Base-by-base conservation (phyloP, 2,329 filamentous ascomycete genomes). In the Fusarium kyushuense region DNA sequence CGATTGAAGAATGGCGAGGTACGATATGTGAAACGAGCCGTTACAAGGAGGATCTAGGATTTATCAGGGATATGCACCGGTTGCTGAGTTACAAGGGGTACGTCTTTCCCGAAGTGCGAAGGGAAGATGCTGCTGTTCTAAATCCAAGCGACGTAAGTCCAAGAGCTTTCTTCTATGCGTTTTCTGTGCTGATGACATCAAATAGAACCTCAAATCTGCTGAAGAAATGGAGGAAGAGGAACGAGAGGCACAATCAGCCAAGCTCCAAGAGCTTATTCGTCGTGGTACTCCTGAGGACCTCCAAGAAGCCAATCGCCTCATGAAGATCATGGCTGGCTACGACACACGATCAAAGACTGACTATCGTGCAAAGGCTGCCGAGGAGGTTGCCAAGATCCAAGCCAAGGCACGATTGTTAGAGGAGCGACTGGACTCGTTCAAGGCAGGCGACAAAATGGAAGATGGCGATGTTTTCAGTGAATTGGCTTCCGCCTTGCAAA, bases 201-300 rank as follows among this genome's bases (percentile, higher is more conserved):
- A 33, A 12, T 76, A 97, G 93, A 97, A 96, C 75, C 86, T 99
- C 43, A 94, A 96, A 81, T 98, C 95, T 1, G 94, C 93, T 25
- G 96, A 99, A 76, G 96, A 99, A 77, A 98, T 99, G 94, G 96
- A 99, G 76, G 93, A 96, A 75, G 96, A 99, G 80, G 96, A 99
- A 78, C 88, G 88, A 58, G 93, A 95, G 73, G 95, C 95, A 4
- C 96, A 99, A 77, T 97, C 94, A 4, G 96, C 96, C n/a, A 99
- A 99, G 80, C 86, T 99, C 19, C 96, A 99, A 77, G 96, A 99
- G 80, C 84, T 99, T 54, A 98, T 99, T 76, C 90, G 96, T 63
- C 87, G 96, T 71, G 96, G 96, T 55, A 90, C 92, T 6, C 96
- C 96, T 27, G 92, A 96, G 68, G 96, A 99, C 78, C 82, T 99